phyloP scores from a whole-genome alignment of 257 asterid species.

The Euphrasia confusa region DNA sequence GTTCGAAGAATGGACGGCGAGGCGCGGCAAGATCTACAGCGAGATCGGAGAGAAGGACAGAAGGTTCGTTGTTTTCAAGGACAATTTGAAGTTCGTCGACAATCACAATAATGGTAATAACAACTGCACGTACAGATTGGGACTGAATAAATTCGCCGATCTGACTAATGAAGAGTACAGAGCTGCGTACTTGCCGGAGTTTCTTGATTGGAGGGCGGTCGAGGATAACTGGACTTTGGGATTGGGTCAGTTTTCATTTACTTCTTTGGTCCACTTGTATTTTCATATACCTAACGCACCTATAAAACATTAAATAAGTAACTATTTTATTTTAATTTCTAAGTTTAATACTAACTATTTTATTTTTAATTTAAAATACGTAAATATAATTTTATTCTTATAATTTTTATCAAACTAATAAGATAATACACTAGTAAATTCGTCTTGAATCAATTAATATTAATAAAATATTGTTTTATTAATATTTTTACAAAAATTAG shows the following conservation, averaged over 20 bases:
- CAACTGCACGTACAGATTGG: constrained; percentile 58
- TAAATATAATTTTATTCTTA: no score
- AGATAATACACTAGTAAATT: no score
- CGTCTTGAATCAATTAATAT: no score
- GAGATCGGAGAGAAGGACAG: constrained; percentile 53
- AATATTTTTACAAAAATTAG: no score
- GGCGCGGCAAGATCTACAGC: constrained; percentile 61
- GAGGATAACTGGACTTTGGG: constrained; percentile 74
- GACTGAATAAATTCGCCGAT: constrained; percentile 72
- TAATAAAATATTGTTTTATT: no score
- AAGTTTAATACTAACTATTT: no score
- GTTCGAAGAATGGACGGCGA: constrained; percentile 54
- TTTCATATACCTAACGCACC: no score
- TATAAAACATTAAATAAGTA: no score
- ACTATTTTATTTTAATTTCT: no score
- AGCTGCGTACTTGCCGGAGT: constrained; percentile 46
- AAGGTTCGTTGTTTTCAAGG: constrained; percentile 63
- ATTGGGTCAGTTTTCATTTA: constrained; percentile 44
- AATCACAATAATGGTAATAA: constrained; percentile 39
- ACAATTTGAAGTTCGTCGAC: constrained; percentile 56
- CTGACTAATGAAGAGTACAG: constrained; percentile 60
- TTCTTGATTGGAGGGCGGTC: constrained; percentile 75
- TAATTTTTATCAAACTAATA: no score
- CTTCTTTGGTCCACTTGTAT: no score
- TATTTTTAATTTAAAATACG: no score